phyloP scores from a whole-genome alignment of 2,329 filamentous ascomycete genomes.

The Penicillium verrucosum region DNA sequence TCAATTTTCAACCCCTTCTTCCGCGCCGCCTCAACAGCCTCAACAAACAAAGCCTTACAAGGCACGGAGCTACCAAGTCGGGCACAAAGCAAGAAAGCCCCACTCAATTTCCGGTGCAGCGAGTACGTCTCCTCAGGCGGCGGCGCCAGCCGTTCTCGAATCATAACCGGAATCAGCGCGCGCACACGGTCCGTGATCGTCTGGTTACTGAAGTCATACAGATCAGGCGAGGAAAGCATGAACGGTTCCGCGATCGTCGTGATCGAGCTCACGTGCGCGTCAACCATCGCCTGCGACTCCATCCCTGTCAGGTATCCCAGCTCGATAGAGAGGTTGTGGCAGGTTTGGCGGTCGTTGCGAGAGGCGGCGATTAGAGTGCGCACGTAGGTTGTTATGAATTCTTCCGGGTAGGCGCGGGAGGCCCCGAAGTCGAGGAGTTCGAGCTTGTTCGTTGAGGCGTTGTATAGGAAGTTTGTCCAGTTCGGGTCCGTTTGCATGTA shows the following conservation, averaged over 20 bases:
- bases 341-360: slow-evolving; percentile 60
- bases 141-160: slow-evolving; percentile 79
- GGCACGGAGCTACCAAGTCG: slow-evolving; percentile 76
- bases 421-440: slow-evolving; percentile 96
- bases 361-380: slow-evolving; percentile 76
- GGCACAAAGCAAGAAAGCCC: slow-evolving; percentile 90
- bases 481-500: slow-evolving; percentile 99
- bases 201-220: slow-evolving; percentile 91
- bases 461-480: slow-evolving; percentile 98
- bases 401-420: slow-evolving; percentile 74
- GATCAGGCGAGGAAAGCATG: slow-evolving; percentile 66
- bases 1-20: slow-evolving; percentile 15
- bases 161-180: slow-evolving; percentile 85
- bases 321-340: slow-evolving; percentile 66
- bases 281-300: slow-evolving; percentile 80
- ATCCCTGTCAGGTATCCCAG: slow-evolving; percentile 90
- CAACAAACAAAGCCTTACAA: slow-evolving; percentile 72
- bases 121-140: slow-evolving; percentile 98
- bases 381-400: slow-evolving; percentile 78
- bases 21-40: slow-evolving; percentile 32
- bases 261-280: slow-evolving; percentile 85
- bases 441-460: slow-evolving; percentile 66
- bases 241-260: slow-evolving; percentile 92
- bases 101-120: slow-evolving; percentile 89
- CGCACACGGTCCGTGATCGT: slow-evolving; percentile 95